phyloP scores from a whole-genome alignment of 176 grass and related monocot species.

The sorghum (Sorghum bicolor) region DNA sequence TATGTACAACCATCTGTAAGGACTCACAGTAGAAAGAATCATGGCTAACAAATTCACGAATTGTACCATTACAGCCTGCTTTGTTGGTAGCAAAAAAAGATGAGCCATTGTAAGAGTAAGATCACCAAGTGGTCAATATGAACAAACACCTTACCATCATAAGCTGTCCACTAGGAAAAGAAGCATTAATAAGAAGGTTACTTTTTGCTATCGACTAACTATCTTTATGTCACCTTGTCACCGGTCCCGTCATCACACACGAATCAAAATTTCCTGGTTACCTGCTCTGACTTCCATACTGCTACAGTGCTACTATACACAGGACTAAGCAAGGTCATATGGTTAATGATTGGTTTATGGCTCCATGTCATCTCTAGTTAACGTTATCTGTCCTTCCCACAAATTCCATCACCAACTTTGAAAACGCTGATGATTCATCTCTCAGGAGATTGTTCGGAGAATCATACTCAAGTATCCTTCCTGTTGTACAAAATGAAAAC shows the following conservation, averaged over 20 bases:
- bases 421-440: slow-evolving; percentile 74
- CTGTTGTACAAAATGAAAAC: slow-evolving; percentile 40
- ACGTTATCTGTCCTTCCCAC: slow-evolving; percentile 56
- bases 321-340: neutral
- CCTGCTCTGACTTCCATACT: neutral
- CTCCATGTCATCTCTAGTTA: slow-evolving; percentile 16
- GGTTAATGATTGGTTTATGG: slow-evolving; percentile 14
- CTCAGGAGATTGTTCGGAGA: slow-evolving; percentile 62
- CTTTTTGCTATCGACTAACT: neutral
- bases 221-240: neutral
- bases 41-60: too few species aligned
- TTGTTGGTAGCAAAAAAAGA: too few species aligned
- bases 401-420: slow-evolving; percentile 74
- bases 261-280: neutral
- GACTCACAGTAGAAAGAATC: neutral
- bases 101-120: slow-evolving; percentile 4
- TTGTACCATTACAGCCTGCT: too few species aligned
- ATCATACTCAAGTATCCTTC: slow-evolving; percentile 80
- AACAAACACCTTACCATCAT: neutral
- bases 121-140: neutral
- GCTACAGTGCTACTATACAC: slow-evolving; percentile 10
- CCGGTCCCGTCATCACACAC: neutral
- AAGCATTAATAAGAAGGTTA: neutral
- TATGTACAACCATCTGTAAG: neutral
- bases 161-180: neutral